Evolutionary conservation across 139 green algal species (phyloP), one percentile per base, ranked within the genome.

Genomic region (Chlamydomonas sp.): DNA sequence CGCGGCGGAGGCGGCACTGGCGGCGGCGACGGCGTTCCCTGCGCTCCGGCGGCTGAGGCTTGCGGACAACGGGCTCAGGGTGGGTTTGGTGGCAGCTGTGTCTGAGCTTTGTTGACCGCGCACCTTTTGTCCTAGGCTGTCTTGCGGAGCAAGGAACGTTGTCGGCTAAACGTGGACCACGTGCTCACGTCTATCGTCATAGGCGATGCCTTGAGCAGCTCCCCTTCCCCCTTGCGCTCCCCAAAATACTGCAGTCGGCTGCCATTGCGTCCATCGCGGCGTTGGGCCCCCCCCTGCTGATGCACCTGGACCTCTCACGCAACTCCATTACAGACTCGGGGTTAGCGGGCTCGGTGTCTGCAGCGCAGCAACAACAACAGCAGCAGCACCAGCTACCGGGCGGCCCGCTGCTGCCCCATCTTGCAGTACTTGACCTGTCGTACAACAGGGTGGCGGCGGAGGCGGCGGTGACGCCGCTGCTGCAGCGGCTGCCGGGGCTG

Each of bases 381-480:
- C 18, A 78, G 60, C 82, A 73, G 71, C 82, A 63, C 63, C 4
- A 63, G 63, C 31, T 49, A 17, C 9, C 75, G 8, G 20, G 84
- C 67, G 84, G 88, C 62, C 49, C 16, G 76, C 77, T 88, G 49
- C 8, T 92, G 72, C 80, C 73, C 0, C 3, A 4, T 18, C 85
- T 92, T 15, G 15, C 63, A 16, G 68, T 88, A 1, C 66, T 93
- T 69, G 91, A 93, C 17, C 83, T 93, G 18, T 79, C 67, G 3
- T 64, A 84, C 83, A 90, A 89, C 85, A 12, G 57, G 63, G 66
- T 93, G 2, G 66, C 14, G 1, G 12, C n/a, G 1, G 78, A 87
- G 69, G 63, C 15, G 15, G 76, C n/a, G 0, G 64, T 93, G 2
- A 63, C 20, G n/a, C 63, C 81, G 15, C 78, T 91, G 77, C 71